A percentile compares a stretch with the other conserved stretches of the same genome.
Evolutionary conservation across 2,329 filamentous ascomycete genomes (phyloP).

Genomic region (Aspergillus felis): DNA sequence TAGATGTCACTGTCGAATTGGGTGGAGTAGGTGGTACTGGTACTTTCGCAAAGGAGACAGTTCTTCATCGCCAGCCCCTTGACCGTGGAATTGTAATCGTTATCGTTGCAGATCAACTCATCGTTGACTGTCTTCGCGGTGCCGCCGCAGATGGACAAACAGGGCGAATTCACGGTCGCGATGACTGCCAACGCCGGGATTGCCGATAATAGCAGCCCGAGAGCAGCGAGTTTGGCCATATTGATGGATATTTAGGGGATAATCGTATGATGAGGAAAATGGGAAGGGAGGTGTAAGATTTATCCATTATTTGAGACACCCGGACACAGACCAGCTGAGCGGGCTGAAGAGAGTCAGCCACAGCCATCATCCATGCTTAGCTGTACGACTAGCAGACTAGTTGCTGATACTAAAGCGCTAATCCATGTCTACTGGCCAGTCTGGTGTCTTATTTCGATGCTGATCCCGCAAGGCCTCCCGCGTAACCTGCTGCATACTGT

Average conservation of each 20-base stretch:
- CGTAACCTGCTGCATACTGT: not conserved
- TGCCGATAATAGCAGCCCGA: not conserved
- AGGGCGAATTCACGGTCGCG: not conserved
- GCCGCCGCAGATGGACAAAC: not conserved
- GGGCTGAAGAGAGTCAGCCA: not conserved
- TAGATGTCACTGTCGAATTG: not conserved
- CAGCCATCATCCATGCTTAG: not conserved
- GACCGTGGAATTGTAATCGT: not conserved
- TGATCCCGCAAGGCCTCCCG: not conserved
- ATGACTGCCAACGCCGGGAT: not conserved
- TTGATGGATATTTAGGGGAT: too few species aligned
- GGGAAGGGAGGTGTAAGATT: not conserved
- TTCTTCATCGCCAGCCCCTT: not conserved
- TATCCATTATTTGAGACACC: not conserved
- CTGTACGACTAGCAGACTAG: not conserved
- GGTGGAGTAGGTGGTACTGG: not conserved
- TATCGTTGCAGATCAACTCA: not conserved
- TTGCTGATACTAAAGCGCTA: not conserved
- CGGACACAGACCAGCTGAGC: not conserved
- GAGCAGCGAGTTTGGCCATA: not conserved
- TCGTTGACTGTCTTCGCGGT: not conserved
- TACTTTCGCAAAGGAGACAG: slow-evolving; percentile 1
- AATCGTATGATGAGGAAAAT: not conserved
- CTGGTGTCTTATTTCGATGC: not conserved
- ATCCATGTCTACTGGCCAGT: not conserved